Evolutionary conservation across 495 filamentous ascomycete species (phyloP).

Genomic region (Daldinia decipiens): DNA sequence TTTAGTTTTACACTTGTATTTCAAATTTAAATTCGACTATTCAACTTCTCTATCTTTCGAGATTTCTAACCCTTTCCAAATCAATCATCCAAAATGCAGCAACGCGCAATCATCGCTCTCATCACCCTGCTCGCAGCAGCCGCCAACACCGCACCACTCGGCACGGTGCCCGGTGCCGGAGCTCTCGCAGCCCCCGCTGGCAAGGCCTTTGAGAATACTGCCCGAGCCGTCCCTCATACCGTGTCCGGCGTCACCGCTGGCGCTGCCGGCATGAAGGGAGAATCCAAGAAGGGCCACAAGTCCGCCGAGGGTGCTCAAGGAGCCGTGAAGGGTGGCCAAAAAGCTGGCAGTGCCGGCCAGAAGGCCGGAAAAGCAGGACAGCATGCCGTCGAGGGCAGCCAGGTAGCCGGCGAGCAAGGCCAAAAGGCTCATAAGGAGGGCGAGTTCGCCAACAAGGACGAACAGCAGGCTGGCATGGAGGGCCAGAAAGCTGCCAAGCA

Average conservation of each 20-base stretch:
- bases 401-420: neutral
- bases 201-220: slow-evolving; percentile 8
- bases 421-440: slow-evolving; percentile 14
- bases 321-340: neutral
- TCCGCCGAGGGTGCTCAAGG: neutral
- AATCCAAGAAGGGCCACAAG: neutral
- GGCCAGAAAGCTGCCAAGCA: slow-evolving; percentile 3
- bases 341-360: neutral
- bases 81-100: slow-evolving; percentile 38
- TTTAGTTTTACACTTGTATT: slow-evolving; percentile 6
- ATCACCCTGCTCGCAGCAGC: slow-evolving; percentile 37
- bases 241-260: neutral
- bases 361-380: neutral
- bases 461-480: neutral
- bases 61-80: neutral
- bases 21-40: neutral
- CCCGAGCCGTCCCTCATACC: slow-evolving; percentile 2
- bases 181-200: slow-evolving; percentile 12
- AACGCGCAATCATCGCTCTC: slow-evolving; percentile 29
- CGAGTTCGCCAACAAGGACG: slow-evolving; percentile 10
- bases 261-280: neutral
- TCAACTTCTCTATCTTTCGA: neutral
- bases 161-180: slow-evolving; percentile 4
- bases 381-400: slow-evolving; percentile 1
- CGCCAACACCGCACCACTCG: slow-evolving; percentile 25